Evolutionary conservation across 1,284 basidiomycete species (phyloP), one percentile per base, ranked within the genome.

Genomic region (Sporisorium sorghi): DNA sequence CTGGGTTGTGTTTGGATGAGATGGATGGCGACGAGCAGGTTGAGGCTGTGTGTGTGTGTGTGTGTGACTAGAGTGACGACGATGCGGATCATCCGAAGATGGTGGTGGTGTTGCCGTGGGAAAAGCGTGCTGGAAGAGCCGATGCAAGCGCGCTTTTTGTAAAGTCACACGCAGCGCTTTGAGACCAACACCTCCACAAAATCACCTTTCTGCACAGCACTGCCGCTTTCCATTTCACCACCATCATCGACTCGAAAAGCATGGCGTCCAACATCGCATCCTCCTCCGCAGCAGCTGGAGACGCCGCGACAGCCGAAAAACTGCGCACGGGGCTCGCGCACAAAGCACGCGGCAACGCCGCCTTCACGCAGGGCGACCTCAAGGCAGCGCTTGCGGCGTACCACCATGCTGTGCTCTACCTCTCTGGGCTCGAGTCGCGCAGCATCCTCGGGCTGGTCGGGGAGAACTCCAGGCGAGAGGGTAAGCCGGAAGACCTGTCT

Each of bases 321-420:
- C 21, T 68, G 1, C 21, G 19, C 19, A 64, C 51, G 2, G 70
- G 46, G 0, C 52, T 73, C 15, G 30, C 23, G 5, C 51, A 73
- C 58, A 73, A 73, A 32, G 15, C 48, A 3, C 23, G 23, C 9
- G 70, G 60, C 49, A 73, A 73, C 52, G n/a, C 40, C 0, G 51
- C 60, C 0, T 73, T 68, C 26, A 33, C 32, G 9, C 11, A 19
- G 6, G 32, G 46, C 21, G 70, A 73, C 54, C 39, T 60, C 44
- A 21, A n/a, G 1, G 17, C 48, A n/a, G 70, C 70, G 0, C 54
- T 73, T 0, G 21, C 43, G 9, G 49, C 47, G 1, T 73, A 73
- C 42, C 70, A 73, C 33, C 32, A 56, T n/a, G 64, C 70, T 0
- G 47, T 68, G 0, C 58, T 68, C 11, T 68, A 68, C 37, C 48